Base-by-base conservation (phyloP, 768 basidiomycete genomes). In the Chalciporus piperatus region DNA sequence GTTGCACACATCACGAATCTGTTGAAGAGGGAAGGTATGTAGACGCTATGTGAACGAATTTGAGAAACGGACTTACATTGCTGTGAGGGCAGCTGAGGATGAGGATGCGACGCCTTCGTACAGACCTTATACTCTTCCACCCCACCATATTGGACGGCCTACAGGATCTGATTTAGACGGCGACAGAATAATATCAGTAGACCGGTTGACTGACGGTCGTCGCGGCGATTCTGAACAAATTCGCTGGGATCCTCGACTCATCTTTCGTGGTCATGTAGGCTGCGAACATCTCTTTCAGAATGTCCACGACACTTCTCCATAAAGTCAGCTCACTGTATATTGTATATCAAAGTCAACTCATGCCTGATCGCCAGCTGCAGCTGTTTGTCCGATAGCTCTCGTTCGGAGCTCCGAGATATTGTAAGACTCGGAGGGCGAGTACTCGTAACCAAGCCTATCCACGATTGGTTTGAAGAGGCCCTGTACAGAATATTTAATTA, bases 391-490 rank as follows among this genome's bases (percentile, higher is more conserved):
- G 51, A 98, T 82, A 1, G 86, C 89, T 30, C 79, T 73, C 6
- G 90, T 89, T 35, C 96, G 82, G 45, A 98, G 73, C 55, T 85
- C 81, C 8, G 83, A 76, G 13, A 74, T 76, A 56, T 89, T 92
- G 7, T 80, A 71, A 7, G 81, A 73, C 45, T 99, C 96, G 11
- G 71, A 70, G 10, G 75, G 73, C 6, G 73, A 66, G 63, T 87
- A 88, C 41, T 90, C 87, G 60, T 83, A 95, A 5, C 94, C 93
- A 28, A 97, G 76, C 57, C 76, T 78, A 35, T 88, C 72, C 33
- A 91, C 87, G 43, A 97, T 68, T 4, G 96, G 96, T 43, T 73
- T 74, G 69, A 89, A 87, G 17, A 89, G 72, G 19, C 66, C 62
- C 88, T 76, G 27, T 7, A 27, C 9, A 5, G 9, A 27, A 27